A percentile compares a stretch with the other conserved stretches of the same genome.
These are phyloP conservation scores for Triglochin maritima DNA, from an alignment of 106 monocot genomes.

Conservation along the genomic window DNA sequence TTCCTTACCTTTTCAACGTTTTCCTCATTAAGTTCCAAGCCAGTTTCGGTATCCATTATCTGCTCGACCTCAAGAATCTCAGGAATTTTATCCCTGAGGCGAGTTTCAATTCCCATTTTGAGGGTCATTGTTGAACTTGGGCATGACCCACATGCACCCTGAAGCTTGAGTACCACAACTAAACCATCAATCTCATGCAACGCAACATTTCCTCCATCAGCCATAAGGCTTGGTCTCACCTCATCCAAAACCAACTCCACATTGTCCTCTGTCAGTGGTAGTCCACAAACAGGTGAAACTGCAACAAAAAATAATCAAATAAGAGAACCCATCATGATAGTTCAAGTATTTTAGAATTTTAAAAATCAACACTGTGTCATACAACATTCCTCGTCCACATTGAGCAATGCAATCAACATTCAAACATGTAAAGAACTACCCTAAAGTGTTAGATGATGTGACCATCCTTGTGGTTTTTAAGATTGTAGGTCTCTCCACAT, in stretches of 20 bases:
- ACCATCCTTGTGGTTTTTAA: too few relatives aligned
- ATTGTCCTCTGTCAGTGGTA: slow-evolving; percentile 93
- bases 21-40: slow-evolving; percentile 75
- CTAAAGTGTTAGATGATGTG: too few relatives aligned
- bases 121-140: slow-evolving; percentile 95
- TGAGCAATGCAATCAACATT: too few relatives aligned
- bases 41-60: slow-evolving; percentile 81
- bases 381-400: too few relatives aligned
- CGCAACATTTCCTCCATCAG: slow-evolving; percentile 92
- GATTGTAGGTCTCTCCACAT: too few relatives aligned
- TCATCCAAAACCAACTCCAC: slow-evolving; percentile 86
- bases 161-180: slow-evolving; percentile 86
- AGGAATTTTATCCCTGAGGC: slow-evolving; percentile 92
- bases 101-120: slow-evolving; percentile 86
- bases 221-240: slow-evolving; percentile 87
- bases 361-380: too few relatives aligned
- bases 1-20: slow-evolving; percentile 78
- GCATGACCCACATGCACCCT: slow-evolving; percentile 93
- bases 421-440: too few relatives aligned
- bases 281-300: slow-evolving; percentile 26
- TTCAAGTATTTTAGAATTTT: too few relatives aligned
- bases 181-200: slow-evolving; percentile 92
- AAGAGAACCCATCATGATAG: too few relatives aligned
- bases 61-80: slow-evolving; percentile 81
- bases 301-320: neutral